Percentiles rank a stretch among this genome's conserved stretches.
Evolutionary conservation across 2,329 filamentous ascomycete species (phyloP).

Genomic region (Thermochaetoides dissita): DNA sequence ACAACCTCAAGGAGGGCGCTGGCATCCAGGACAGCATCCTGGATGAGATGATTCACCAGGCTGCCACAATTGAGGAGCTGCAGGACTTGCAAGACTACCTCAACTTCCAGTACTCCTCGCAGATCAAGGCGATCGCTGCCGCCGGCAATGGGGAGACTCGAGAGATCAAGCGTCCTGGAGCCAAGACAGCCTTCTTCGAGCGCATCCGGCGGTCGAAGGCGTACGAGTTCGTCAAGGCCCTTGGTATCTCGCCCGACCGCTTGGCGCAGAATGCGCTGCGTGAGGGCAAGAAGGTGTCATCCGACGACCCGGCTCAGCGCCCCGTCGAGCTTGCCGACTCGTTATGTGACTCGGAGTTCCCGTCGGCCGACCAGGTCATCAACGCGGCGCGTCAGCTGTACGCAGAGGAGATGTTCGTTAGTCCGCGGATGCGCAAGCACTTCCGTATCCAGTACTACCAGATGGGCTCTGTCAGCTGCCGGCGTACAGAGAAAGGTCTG

Average conservation of each 20-base stretch:
- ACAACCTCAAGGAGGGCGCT: constrained; percentile 48
- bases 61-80: constrained; percentile 81
- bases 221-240: constrained; percentile 71
- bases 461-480: constrained; percentile 72
- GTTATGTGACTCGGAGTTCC: constrained; percentile 58
- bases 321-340: constrained; percentile 81
- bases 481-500: constrained; percentile 83
- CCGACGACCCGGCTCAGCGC: constrained; percentile 67
- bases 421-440: constrained; percentile 77
- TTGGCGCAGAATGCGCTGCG: constrained; percentile 77
- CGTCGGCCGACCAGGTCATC: constrained; percentile 61
- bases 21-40: constrained; percentile 60
- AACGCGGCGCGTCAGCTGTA: constrained; percentile 75
- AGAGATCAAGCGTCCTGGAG: constrained; percentile 66
- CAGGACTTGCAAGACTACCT: constrained; percentile 95
- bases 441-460: constrained; percentile 74
- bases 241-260: constrained; percentile 78
- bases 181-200: constrained; percentile 67
- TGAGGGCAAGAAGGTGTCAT: constrained; percentile 62
- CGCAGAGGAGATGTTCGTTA: constrained; percentile 77
- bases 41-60: constrained; percentile 66
- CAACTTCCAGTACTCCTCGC: constrained; percentile 78
- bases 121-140: constrained; percentile 66
- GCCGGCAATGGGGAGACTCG: constrained; percentile 45
- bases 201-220: constrained; percentile 68